Percentiles rank a stretch among this genome's conserved stretches.
Conservation (phyloP, 2,329 filamentous ascomycete species). For the Colletotrichum australisinense region DNA sequence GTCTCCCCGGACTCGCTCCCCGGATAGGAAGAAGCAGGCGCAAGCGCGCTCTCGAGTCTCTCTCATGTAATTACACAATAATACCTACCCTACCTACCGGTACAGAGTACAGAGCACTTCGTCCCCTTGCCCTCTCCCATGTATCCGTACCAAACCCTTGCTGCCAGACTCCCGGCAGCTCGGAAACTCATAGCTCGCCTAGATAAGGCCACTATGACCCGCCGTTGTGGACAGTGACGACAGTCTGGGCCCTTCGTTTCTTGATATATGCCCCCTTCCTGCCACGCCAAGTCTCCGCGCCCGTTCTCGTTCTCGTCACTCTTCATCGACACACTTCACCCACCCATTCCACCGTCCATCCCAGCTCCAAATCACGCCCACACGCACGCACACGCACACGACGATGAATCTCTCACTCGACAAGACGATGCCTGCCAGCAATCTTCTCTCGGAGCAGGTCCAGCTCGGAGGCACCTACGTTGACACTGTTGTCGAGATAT, state of each 20-base stretch:
- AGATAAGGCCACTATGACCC: conserved; percentile 21
- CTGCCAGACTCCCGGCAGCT: conserved; percentile 13
- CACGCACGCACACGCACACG: too few relatives aligned
- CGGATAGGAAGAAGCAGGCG: conserved; percentile 10
- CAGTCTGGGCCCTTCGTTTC: conserved; percentile 1
- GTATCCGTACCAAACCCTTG: not conserved
- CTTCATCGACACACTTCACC: not conserved
- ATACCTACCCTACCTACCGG: too few relatives aligned
- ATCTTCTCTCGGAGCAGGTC: conserved; percentile 24
- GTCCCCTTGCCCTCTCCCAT: too few relatives aligned
- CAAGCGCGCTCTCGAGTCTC: conserved; percentile 16
- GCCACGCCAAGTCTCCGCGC: not conserved
- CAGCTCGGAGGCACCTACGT: conserved; percentile 37
- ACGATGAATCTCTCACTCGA: conserved; percentile 20
- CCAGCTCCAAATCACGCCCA: too few relatives aligned
- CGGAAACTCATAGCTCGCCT: conserved; percentile 11
- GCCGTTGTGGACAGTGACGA: conserved; percentile 18
- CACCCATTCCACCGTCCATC: not conserved
- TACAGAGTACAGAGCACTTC: too few relatives aligned
- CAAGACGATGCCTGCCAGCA: conserved; percentile 15
- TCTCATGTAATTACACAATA: not conserved
- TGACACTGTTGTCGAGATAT: conserved; percentile 44
- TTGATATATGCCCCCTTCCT: conserved; percentile 12
- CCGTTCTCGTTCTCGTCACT: not conserved
- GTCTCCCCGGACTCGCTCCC: not conserved